Conservation (phyloP, 352 stramenopile species). For the Pythium oligandrum region DNA sequence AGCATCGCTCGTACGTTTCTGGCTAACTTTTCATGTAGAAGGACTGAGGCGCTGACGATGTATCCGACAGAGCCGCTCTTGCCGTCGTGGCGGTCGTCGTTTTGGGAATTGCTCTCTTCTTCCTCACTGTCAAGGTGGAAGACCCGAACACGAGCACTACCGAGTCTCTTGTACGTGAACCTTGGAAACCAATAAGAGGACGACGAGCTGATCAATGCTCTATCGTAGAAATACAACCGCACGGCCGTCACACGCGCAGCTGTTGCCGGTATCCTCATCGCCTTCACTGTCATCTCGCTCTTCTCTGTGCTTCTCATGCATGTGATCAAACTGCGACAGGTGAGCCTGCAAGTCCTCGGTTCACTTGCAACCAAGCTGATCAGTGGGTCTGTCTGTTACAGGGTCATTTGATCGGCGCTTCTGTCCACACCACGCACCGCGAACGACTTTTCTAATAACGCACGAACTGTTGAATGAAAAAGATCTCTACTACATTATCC, state of each 20-base stretch:
- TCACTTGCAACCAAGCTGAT: neutral
- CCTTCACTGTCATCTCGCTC: conserved; percentile 28
- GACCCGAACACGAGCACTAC: conserved; percentile 5
- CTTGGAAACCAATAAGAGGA: neutral
- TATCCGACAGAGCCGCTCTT: conserved; percentile 10
- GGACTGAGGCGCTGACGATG: neutral
- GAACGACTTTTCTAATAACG: conserved; percentile 21
- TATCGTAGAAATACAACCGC: conserved; percentile 29
- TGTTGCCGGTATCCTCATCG: conserved; percentile 32
- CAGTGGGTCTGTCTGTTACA: conserved; percentile 1
- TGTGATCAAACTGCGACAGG: conserved; percentile 28
- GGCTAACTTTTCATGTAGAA: neutral
- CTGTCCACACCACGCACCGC: conserved; percentile 4
- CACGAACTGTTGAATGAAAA: neutral
- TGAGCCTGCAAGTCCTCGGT: conserved; percentile 1
- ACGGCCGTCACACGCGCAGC: conserved; percentile 27
- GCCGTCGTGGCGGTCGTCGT: conserved; percentile 20
- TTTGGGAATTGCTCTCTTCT: conserved; percentile 28
- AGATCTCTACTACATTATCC: neutral
- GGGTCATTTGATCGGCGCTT: conserved; percentile 27
- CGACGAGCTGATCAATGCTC: neutral
- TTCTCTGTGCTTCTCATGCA: conserved; percentile 32
- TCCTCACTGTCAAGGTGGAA: conserved; percentile 30
- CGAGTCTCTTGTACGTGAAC: neutral
- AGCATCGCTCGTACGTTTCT: conserved; percentile 12